Evolutionary conservation across 1,284 basidiomycete genomes (phyloP), one percentile per base, ranked within the genome.

Genomic region (Leccinum fallax): DNA sequence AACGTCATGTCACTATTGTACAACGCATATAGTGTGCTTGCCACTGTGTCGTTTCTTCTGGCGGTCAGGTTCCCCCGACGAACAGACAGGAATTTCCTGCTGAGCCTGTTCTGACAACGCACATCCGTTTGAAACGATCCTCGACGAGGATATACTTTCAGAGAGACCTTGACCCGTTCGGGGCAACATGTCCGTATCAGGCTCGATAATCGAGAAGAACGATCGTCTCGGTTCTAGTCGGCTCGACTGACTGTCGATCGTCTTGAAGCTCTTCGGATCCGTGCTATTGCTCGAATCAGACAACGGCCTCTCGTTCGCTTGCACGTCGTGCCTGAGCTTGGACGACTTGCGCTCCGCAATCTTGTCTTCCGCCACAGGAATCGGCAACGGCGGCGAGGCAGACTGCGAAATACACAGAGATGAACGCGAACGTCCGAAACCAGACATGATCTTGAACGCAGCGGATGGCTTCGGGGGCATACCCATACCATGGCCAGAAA

Each of bases 351-450:
- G 67, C 60, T 74, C 61, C 59, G 65, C 51, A 48, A 58, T 70
- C 36, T 75, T 77, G 28, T 77, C 74, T 52, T 75, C 76, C 9
- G 26, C 49, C 8, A 24, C 53, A 46, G 66, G 63, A 49, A 71
- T 69, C 8, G 78, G 67, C 16, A 76, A 71, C 3, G 74, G 68
- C 3, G 74, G 68, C 0, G 73, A 68, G 5, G 71, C 61, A 36
- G 72, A 67, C 19, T 62, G 61, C 8, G 61, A n/a, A 15, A 71
- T 54, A 24, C 65, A 68, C 2, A 74, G 73, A 73, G 72, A 76
- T 19, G 85, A 83, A 55, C 81, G 79, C 19, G 89, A 88, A 43
- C 84, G 83, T 67, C 85, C 89, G 74, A 90, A 89, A 5, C 81
- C 83, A 21, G 68, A 67, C 60, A 87, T 80, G 64, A 89, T 85